Base-by-base conservation (phyloP, 495 filamentous ascomycete species). In the Aspergillus saccharolyticus region DNA sequence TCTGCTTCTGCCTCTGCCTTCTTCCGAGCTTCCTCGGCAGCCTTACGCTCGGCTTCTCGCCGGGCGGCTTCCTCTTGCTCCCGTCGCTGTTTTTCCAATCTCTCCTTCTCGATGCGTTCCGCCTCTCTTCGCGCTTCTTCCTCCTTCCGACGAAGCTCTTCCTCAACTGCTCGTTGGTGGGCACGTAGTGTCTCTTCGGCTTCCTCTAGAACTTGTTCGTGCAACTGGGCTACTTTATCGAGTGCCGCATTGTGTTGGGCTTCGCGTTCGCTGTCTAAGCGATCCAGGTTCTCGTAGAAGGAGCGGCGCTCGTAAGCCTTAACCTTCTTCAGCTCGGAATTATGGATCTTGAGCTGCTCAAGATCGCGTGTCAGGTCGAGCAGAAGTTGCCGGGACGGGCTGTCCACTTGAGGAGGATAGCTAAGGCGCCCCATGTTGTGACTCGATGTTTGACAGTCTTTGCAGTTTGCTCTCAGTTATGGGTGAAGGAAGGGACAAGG, bases 201-300 rank as follows among this genome's bases (percentile, higher is more conserved):
- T 22, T 80, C 78, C 55, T 83, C 76, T 16, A 85, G 76, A 16
- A 91, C 75, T 15, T 80, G 78, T 1, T 86, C 80, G 62, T 91
- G 87, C 56, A 82, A 78, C 19, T 72, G 78, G 15, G 79, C 80
- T 0, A 84, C 87, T 44, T 79, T 73, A 43, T 83, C 83, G 16
- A 93, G 79, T 1, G 87, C 82, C 47, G 77, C 77, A 54, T 77
- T 78, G 56, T 90, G 85, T 6, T 73, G 60, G 4, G 68, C 73
- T 61, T 76, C 77, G 1, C 61, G 65, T 42, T 78, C 70, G 4
- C 69, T 72, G 18, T 78, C 75, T 25, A 74, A 67, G 5, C 65
- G 71, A 48, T 83, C 79, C 22, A 80, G 70, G 1, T 66, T 70
- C 12, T 77, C 75, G 52, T 77, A 76, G 44, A 74, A 79, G 0